Evolutionary conservation across 192 early-diverging fungal genomes (phyloP).

Genomic region (Haplosporangium gracile): DNA sequence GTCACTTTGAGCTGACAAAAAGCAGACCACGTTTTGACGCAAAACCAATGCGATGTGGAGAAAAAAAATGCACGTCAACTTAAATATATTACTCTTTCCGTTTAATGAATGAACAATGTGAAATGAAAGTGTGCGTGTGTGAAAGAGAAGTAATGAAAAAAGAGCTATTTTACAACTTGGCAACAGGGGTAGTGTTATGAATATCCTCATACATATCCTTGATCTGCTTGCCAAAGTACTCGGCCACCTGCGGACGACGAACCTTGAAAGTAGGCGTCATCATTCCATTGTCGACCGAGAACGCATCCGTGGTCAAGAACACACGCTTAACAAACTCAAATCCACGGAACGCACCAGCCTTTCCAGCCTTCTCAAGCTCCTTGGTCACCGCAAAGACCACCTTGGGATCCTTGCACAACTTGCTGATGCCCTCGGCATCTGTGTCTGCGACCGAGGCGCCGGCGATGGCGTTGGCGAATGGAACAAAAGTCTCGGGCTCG

Average conservation of each 20-base stretch:
- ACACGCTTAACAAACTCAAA: conserved; percentile 87
- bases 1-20: conserved; percentile 16
- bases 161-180: conserved; percentile 60
- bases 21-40: neutral
- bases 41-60: too few relatives aligned
- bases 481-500: conserved; percentile 63
- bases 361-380: conserved; percentile 69
- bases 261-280: conserved; percentile 95
- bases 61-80: too few relatives aligned
- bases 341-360: conserved; percentile 62
- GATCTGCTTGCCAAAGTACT: conserved; percentile 74
- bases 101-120: too few relatives aligned
- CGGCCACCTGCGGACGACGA: conserved; percentile 81
- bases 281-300: conserved; percentile 87
- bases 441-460: conserved; percentile 29
- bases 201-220: conserved; percentile 74
- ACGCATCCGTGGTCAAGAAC: conserved; percentile 76
- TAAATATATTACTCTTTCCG: too few relatives aligned
- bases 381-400: conserved; percentile 66
- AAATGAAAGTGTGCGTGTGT: too few relatives aligned
- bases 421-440: conserved; percentile 57
- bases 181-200: conserved; percentile 45
- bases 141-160: neutral
- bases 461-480: conserved; percentile 59
- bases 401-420: conserved; percentile 63